Evolutionary conservation across 768 basidiomycete genomes (phyloP), one percentile per base, ranked within the genome.

Genomic region (Cytidiella melzeri): DNA sequence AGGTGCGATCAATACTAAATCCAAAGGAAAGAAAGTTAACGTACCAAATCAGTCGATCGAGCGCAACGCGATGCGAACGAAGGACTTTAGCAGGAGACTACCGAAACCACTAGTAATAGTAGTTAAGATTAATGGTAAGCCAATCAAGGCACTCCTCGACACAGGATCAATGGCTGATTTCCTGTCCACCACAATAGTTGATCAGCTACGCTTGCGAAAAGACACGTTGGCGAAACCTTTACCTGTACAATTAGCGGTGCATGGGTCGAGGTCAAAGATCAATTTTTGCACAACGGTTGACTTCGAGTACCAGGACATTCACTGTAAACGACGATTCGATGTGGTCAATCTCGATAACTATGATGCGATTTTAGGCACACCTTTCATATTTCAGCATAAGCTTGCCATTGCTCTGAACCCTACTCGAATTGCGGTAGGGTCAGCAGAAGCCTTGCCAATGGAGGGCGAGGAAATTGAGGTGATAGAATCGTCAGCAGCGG

Each of bases 261-360:
- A n/a, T n/a, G n/a, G n/a, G n/a, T n/a, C n/a, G n/a, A n/a, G n/a
- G n/a, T n/a, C n/a, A n/a, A n/a, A n/a, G n/a, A n/a, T n/a, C n/a
- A n/a, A n/a, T n/a, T n/a, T n/a, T n/a, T n/a, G n/a, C 38, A 6
- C 0, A 61, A 55, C 3, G 73, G 73, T 37, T 67, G 75, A n/a
- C 30, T 55, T 1, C 55, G 62, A 1, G 43, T 62, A 23, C 61
- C n/a, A n/a, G n/a, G n/a, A n/a, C n/a, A n/a, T n/a, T n/a, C n/a
- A n/a, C n/a, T n/a, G n/a, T n/a, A n/a, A n/a, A n/a, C n/a, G n/a
- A n/a, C n/a, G n/a, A n/a, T n/a, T n/a, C n/a, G n/a, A n/a, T n/a
- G n/a, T n/a, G n/a, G n/a, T n/a, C n/a, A n/a, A n/a, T n/a, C n/a
- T n/a, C n/a, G n/a, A n/a, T n/a, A n/a, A n/a, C n/a, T n/a, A n/a